These are phyloP conservation scores for Amanita rimosa DNA, from an alignment of 768 basidiomycete species.

Conservation along the genomic window DNA sequence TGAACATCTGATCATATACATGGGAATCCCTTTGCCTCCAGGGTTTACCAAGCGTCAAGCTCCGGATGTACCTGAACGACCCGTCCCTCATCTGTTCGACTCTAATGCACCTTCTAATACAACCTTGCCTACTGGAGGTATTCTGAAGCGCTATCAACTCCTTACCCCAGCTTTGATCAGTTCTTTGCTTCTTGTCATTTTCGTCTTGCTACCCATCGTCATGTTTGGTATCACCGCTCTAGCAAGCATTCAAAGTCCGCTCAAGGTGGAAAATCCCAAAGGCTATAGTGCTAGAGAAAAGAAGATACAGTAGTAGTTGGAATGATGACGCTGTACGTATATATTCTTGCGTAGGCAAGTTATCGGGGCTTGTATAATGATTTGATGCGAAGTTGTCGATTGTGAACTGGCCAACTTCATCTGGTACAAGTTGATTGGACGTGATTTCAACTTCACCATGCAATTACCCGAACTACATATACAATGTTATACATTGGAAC, in stretches of 20 bases:
- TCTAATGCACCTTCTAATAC: constrained; percentile 15
- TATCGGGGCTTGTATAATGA: too few species aligned
- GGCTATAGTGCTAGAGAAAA: constrained; percentile 58
- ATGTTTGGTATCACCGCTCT: constrained; percentile 55
- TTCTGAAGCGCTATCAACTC: constrained; percentile 65
- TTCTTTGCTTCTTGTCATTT: constrained; percentile 49
- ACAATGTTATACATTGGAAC: too few species aligned
- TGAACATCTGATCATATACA: constrained; percentile 55
- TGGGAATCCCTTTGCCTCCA: constrained; percentile 33
- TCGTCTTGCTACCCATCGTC: constrained; percentile 57
- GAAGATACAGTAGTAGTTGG: constrained; percentile 52
- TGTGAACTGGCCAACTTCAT: too few species aligned
- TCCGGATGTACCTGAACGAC: constrained; percentile 13
- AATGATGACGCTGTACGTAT: neutral
- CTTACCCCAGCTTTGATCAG: constrained; percentile 69
- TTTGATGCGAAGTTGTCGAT: too few species aligned
- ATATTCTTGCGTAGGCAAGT: neutral
- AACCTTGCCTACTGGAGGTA: constrained; percentile 38
- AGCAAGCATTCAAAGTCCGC: constrained; percentile 62
- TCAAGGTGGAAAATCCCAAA: constrained; percentile 52
- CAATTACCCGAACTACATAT: too few species aligned
- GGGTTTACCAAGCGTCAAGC: constrained; percentile 28
- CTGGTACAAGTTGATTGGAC: too few species aligned
- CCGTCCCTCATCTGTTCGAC: constrained; percentile 14
- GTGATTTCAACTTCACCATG: too few species aligned